A percentile compares a stretch with the other conserved stretches of the same genome.
phyloP scores from a whole-genome alignment of 1,284 basidiomycete genomes.

The Flammula alnicola region DNA sequence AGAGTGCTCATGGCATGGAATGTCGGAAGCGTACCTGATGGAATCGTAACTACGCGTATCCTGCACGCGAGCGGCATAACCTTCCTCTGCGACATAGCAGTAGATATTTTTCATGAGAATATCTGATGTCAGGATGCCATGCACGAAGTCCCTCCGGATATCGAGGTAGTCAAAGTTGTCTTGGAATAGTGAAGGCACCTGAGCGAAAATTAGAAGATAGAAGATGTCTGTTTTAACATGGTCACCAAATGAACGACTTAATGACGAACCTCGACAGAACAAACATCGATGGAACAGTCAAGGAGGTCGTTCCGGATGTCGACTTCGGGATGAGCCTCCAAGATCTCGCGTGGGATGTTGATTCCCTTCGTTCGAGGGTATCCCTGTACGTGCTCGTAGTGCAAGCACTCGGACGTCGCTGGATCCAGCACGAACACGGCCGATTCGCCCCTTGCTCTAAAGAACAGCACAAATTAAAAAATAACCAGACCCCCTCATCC shows the following conservation, averaged over 20 bases:
- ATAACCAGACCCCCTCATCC: not conserved
- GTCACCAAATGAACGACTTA: not conserved
- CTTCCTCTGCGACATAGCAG: constrained; percentile 84
- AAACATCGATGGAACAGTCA: constrained; percentile 90
- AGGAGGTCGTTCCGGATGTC: constrained; percentile 88
- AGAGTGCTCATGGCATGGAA: not conserved
- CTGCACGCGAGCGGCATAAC: constrained; percentile 87
- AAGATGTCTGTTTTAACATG: not conserved
- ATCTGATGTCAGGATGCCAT: constrained; percentile 96
- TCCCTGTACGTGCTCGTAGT: constrained; percentile 75
- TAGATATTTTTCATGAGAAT: constrained; percentile 94
- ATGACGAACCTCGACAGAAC: constrained; percentile 83
- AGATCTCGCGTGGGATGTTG: constrained; percentile 71
- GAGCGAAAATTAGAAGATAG: constrained; percentile 1
- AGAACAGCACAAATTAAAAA: constrained; percentile 16
- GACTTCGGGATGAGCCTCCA: constrained; percentile 71
- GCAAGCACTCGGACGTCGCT: constrained; percentile 77
- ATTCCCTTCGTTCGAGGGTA: constrained; percentile 64
- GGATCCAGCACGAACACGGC: constrained; percentile 77
- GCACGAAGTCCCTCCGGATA: constrained; percentile 91
- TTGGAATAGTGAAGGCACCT: constrained; percentile 96
- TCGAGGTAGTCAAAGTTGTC: constrained; percentile 99
- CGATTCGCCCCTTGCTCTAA: constrained; percentile 70
- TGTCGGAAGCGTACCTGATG: constrained; percentile 59
- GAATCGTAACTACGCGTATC: constrained; percentile 91